Percentiles rank a stretch among this genome's conserved stretches.
Evolutionary conservation across 306 rosid species (phyloP).

Genomic region (Cucurbita pepo): DNA sequence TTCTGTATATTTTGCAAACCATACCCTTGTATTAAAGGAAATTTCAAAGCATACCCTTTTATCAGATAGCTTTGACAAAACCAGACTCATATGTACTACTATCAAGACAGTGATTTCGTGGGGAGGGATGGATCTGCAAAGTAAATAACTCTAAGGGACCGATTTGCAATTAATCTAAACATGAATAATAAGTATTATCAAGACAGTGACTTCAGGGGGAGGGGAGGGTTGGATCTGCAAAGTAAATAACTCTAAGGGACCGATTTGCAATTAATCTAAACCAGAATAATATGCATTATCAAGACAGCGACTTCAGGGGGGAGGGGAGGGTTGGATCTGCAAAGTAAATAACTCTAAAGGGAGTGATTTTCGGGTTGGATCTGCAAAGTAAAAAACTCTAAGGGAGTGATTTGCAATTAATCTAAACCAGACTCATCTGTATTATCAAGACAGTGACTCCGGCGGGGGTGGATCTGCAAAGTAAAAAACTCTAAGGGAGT

Average conservation of each 20-base stretch:
- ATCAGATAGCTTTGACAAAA: background rate
- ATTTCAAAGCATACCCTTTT: background rate
- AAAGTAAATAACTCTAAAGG: background rate
- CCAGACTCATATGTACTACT: background rate
- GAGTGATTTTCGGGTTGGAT: no score
- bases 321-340: background rate
- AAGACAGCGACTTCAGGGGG: no score
- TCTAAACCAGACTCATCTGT: no score
- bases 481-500: no score
- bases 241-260: background rate
- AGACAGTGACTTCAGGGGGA: no score
- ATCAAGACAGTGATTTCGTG: no score
- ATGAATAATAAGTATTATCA: no score
- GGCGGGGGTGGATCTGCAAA: no score
- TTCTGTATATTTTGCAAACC: background rate
- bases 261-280: background rate
- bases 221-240: background rate
- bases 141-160: background rate
- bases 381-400: no score
- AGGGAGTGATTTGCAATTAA: no score
- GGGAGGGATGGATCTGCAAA: background rate
- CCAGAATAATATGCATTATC: no score
- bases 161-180: background rate
- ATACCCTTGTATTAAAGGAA: background rate
- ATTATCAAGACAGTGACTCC: no score